These are phyloP conservation scores for Wickerhamomyces canadensis DNA, from an alignment of 805 yeast genomes.

Conservation along the genomic window DNA sequence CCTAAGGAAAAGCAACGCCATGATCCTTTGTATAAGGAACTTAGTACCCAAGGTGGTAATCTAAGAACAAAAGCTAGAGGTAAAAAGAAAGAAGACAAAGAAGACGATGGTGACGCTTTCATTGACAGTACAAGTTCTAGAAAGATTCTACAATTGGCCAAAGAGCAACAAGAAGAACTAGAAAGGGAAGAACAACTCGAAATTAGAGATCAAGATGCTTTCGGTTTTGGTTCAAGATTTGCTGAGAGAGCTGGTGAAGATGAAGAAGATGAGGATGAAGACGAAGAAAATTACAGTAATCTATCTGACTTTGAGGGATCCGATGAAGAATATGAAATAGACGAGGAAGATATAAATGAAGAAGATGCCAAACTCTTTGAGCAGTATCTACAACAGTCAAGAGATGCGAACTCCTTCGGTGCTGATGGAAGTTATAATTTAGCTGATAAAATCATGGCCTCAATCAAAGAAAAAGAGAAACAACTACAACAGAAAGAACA, in stretches of 20 bases:
- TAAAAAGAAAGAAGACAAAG: slow-evolving; percentile 34
- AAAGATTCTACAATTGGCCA: slow-evolving; percentile 83
- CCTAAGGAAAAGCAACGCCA: slow-evolving; percentile 61
- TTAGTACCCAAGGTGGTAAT: slow-evolving; percentile 69
- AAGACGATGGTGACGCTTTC: slow-evolving; percentile 49
- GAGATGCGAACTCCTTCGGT: slow-evolving; percentile 27
- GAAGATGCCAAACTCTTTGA: slow-evolving; percentile 84
- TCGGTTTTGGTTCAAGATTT: slow-evolving; percentile 27
- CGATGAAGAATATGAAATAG: slow-evolving; percentile 49
- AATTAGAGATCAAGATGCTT: slow-evolving; percentile 24
- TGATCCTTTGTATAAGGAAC: slow-evolving; percentile 74
- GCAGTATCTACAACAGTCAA: slow-evolving; percentile 51
- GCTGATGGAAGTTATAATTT: slow-evolving; percentile 51
- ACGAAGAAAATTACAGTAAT: slow-evolving; percentile 34
- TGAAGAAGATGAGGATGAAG: slow-evolving; percentile 33
- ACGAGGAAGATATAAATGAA: slow-evolving; percentile 62
- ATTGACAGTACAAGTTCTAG: slow-evolving; percentile 81
- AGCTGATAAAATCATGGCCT: slow-evolving; percentile 92
- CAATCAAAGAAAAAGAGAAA: slow-evolving; percentile 69
- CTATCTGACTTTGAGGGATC: slow-evolving; percentile 48
- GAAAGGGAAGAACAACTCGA: slow-evolving; percentile 53
- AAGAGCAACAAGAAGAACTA: slow-evolving; percentile 87
- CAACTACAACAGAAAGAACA: slow-evolving; percentile 26
- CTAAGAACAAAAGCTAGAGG: slow-evolving; percentile 41
- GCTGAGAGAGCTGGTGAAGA: slow-evolving; percentile 55